These are phyloP conservation scores for Neofusicoccum umdonicola DNA, from an alignment of 2,329 filamentous ascomycete genomes.

Conservation along the genomic window DNA sequence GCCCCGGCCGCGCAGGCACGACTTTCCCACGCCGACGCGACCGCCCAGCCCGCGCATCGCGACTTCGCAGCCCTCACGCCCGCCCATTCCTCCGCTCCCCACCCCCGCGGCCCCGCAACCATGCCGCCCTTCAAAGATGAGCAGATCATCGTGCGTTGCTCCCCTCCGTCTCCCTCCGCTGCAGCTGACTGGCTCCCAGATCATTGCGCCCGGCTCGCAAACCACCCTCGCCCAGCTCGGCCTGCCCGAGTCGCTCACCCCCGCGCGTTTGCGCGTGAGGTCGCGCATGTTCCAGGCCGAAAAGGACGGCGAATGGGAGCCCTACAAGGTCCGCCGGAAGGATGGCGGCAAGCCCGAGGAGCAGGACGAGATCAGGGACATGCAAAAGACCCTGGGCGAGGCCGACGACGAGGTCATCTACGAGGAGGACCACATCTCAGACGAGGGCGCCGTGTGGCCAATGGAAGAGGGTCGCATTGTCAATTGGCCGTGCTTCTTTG, in stretches of 20 bases:
- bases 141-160: slow-evolving; percentile 40
- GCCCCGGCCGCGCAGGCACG: background rate
- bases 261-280: slow-evolving; percentile 78
- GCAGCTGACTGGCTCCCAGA: slow-evolving; percentile 30
- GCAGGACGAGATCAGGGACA: slow-evolving; percentile 25
- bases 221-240: slow-evolving; percentile 90
- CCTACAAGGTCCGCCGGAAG: slow-evolving; percentile 68
- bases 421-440: slow-evolving; percentile 84
- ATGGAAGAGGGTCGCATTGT: slow-evolving; percentile 77
- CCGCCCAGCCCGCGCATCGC: slow-evolving; percentile 8
- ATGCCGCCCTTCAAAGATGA: slow-evolving; percentile 48
- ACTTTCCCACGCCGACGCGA: slow-evolving; percentile 15
- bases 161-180: background rate
- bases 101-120: slow-evolving; percentile 17
- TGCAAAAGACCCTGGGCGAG: slow-evolving; percentile 32
- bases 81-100: background rate
- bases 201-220: slow-evolving; percentile 81
- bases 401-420: slow-evolving; percentile 62
- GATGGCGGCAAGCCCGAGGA: slow-evolving; percentile 29
- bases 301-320: slow-evolving; percentile 76
- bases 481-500: slow-evolving; percentile 90
- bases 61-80: background rate
- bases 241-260: slow-evolving; percentile 84
- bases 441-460: slow-evolving; percentile 87
- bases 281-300: slow-evolving; percentile 88